A percentile compares a stretch with the other conserved stretches of the same genome.
Conservation (phyloP, 2,329 filamentous ascomycete species). For the Penicillium sp. region DNA sequence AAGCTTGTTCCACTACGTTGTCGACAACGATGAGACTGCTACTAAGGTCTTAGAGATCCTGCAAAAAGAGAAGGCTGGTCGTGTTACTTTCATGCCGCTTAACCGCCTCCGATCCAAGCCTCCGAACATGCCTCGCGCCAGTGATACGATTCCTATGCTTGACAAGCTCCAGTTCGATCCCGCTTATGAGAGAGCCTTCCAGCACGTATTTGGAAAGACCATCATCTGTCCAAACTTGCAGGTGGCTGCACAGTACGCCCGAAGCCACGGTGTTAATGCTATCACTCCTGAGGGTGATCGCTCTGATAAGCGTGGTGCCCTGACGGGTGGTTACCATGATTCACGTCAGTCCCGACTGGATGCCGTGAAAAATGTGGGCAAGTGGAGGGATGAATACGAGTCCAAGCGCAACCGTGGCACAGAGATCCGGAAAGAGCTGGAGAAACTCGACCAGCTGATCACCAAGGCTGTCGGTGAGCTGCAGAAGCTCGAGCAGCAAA, state of each 20-base stretch:
- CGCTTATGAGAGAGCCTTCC: constrained; percentile 80
- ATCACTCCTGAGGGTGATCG: constrained; percentile 95
- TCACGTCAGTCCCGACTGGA: constrained; percentile 82
- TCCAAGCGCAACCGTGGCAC: constrained; percentile 62
- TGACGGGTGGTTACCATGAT: constrained; percentile 94
- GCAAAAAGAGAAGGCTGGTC: constrained; percentile 75
- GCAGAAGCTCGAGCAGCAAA: constrained; percentile 77
- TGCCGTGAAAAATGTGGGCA: constrained; percentile 73
- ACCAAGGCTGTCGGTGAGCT: constrained; percentile 81
- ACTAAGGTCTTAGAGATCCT: constrained; percentile 78
- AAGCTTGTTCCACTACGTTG: constrained; percentile 93
- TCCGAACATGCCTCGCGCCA: constrained; percentile 77
- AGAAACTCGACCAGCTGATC: constrained; percentile 83
- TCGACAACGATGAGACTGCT: constrained; percentile 87
- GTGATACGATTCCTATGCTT: constrained; percentile 83
- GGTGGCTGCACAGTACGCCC: constrained; percentile 85
- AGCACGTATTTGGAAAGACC: constrained; percentile 93
- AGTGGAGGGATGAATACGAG: constrained; percentile 75
- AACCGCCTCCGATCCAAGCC: constrained; percentile 73
- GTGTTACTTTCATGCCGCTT: constrained; percentile 93
- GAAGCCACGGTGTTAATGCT: constrained; percentile 86
- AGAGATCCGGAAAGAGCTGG: constrained; percentile 69
- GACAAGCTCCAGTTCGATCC: constrained; percentile 79
- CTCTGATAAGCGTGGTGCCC: constrained; percentile 89
- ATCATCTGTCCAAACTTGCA: constrained; percentile 90